Evolutionary conservation across 345 rosid species (phyloP), one percentile per base, ranked within the genome.

Genomic region (Murraya paniculata): DNA sequence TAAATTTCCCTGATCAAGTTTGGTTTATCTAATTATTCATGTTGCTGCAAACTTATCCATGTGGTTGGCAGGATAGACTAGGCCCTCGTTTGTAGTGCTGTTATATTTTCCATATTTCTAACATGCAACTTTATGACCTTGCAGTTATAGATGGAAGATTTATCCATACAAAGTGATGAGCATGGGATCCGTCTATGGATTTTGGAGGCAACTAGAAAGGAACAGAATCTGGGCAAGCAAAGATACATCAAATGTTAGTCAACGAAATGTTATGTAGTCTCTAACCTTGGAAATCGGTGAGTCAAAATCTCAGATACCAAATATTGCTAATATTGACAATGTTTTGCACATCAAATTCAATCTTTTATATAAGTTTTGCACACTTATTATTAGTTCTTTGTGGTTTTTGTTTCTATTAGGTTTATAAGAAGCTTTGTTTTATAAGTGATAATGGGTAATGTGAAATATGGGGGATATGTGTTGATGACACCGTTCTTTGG

Each of bases 81-180:
- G 18, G 50, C 50, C 50, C 50, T 45, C 50, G 18, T 45, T 13
- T 45, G 50, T 45, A 45, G 50, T 13, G 5, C 50, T 45, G 50
- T 4, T 68, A 21, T 27, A 78, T 66, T 73, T 65, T 39, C 18
- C 9, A 35, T 33, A 22, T 39, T 35, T 35, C 3, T 64, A 39
- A 22, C n/a, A 24, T 53, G 48, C 18, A 25, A 70, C 24, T 25
- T 18, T 58, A 21, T 57, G 77, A 76, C 66, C 35, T 69, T 80
- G 86, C 85, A 94, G 98, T 88, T 96, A 96, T 70, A 94, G 97
- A 55, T 96, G 97, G 98, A 92, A 96, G 82, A 90, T 90, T 33
- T 91, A 87, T 79, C 91, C 91, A 35, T 84, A 81, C 58, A 91
- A 87, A 81, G 77, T 91, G 85, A 61, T 94, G 84, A 89, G 85